Evolutionary conservation across 305 asterid genomes (phyloP).

Genomic region (Fraxinus baroniana): DNA sequence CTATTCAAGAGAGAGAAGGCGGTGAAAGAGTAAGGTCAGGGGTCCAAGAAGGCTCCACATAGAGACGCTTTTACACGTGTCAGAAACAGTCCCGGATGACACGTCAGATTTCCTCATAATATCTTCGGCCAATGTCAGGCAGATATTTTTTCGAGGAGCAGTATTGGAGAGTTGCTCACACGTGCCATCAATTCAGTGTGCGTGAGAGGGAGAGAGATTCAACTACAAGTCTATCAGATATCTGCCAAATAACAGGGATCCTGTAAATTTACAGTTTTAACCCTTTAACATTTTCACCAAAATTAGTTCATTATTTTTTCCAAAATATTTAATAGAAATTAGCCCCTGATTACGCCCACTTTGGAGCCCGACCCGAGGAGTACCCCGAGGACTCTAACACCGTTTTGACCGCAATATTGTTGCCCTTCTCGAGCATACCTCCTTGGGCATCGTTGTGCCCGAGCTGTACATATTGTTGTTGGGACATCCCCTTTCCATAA

Average conservation of each 20-base stretch:
- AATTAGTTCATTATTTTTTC: no score
- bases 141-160: constrained; percentile 42
- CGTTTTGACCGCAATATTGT: no score
- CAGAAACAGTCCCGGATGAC: constrained; percentile 30
- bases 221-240: neutral
- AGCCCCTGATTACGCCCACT: no score
- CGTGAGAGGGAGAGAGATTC: neutral
- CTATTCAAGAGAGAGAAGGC: constrained; percentile 10
- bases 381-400: no score
- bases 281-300: no score
- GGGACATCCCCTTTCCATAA: no score
- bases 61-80: constrained; percentile 78
- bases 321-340: no score
- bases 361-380: no score
- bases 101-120: constrained; percentile 47
- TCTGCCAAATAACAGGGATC: neutral
- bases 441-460: no score
- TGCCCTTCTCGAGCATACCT: no score
- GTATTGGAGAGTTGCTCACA: constrained; percentile 17
- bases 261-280: no score
- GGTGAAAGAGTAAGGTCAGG: neutral
- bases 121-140: constrained; percentile 38
- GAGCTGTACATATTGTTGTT: no score
- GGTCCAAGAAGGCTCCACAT: constrained; percentile 49
- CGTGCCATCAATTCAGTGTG: constrained; percentile 19